Evolutionary conservation across 352 stramenopile species (phyloP).

Genomic region (Pythium chondricola): DNA sequence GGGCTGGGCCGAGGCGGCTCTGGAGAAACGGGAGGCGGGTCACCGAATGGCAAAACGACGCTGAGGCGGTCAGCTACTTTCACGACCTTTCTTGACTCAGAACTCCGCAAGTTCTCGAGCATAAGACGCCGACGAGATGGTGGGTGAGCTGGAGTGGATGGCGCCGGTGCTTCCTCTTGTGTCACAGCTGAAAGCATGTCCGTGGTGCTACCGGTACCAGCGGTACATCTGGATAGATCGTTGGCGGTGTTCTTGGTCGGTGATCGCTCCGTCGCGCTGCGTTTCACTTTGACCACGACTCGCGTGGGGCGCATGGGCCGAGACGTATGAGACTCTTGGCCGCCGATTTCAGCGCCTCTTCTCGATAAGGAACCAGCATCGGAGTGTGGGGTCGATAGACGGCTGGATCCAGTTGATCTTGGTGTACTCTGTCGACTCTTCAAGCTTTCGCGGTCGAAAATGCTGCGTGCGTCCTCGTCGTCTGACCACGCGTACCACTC

Average conservation of each 20-base stretch:
- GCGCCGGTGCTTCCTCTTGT: too few species aligned
- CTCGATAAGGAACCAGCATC: background rate
- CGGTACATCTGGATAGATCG: too few species aligned
- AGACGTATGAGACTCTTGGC: too few species aligned
- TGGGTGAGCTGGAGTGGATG: background rate
- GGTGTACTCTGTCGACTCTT: slow-evolving; percentile 7
- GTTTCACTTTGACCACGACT: slow-evolving; percentile 6
- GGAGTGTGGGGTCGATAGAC: slow-evolving; percentile 4
- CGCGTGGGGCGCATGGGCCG: background rate
- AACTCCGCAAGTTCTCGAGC: slow-evolving; percentile 20
- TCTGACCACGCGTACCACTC: slow-evolving; percentile 32
- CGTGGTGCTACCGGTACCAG: background rate
- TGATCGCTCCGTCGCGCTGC: background rate
- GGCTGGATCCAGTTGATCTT: slow-evolving; percentile 8
- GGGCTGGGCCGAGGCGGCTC: background rate
- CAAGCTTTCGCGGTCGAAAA: background rate
- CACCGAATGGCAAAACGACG: slow-evolving; percentile 35
- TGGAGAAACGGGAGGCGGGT: too few species aligned
- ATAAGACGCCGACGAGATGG: slow-evolving; percentile 14
- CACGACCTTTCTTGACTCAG: too few species aligned
- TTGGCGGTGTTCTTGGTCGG: background rate
- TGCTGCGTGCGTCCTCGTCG: slow-evolving; percentile 7
- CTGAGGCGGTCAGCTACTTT: slow-evolving; percentile 29
- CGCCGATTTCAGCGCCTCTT: too few species aligned
- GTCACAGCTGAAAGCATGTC: too few species aligned